Percentiles rank a stretch among this genome's conserved stretches.
These are phyloP conservation scores for Heliocybe sulcata DNA, from an alignment of 1,284 basidiomycete species.

Conservation along the genomic window DNA sequence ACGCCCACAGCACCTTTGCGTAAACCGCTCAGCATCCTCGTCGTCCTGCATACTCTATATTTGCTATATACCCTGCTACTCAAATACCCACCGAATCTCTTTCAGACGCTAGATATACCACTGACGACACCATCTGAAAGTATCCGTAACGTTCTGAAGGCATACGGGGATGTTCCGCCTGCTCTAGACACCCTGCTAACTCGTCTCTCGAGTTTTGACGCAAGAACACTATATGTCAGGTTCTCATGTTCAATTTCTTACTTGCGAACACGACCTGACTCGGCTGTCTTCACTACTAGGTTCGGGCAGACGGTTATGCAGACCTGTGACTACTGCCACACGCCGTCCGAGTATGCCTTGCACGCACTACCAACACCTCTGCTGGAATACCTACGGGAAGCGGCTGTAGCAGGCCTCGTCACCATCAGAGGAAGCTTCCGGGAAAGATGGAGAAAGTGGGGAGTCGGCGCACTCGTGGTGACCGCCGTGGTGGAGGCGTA, in stretches of 20 bases:
- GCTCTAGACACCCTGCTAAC: slow-evolving; percentile 45
- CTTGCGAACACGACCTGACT: not conserved
- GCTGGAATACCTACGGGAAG: slow-evolving; percentile 51
- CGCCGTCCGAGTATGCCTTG: slow-evolving; percentile 49
- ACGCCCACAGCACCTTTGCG: slow-evolving; percentile 13
- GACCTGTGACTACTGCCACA: slow-evolving; percentile 54
- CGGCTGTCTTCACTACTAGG: slow-evolving; percentile 22
- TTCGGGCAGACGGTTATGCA: slow-evolving; percentile 60
- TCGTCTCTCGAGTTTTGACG: slow-evolving; percentile 50
- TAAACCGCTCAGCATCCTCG: slow-evolving; percentile 24
- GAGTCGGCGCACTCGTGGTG: slow-evolving; percentile 38
- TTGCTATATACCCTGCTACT: slow-evolving; percentile 41
- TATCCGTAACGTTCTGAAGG: slow-evolving; percentile 33
- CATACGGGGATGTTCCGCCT: slow-evolving; percentile 27
- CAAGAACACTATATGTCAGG: slow-evolving; percentile 54
- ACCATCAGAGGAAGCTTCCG: slow-evolving; percentile 29
- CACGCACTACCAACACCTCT: slow-evolving; percentile 46
- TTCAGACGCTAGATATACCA: slow-evolving; percentile 44
- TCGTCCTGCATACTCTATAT: slow-evolving; percentile 51
- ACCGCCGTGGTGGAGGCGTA: slow-evolving; percentile 48
- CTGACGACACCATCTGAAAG: slow-evolving; percentile 44
- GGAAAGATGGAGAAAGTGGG: slow-evolving; percentile 41
- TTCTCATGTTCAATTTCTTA: slow-evolving; percentile 18
- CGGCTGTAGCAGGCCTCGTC: slow-evolving; percentile 45
- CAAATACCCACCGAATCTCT: slow-evolving; percentile 54